Evolutionary conservation across 2,329 filamentous ascomycete genomes (phyloP).

Genomic region (Lachnellula arida): DNA sequence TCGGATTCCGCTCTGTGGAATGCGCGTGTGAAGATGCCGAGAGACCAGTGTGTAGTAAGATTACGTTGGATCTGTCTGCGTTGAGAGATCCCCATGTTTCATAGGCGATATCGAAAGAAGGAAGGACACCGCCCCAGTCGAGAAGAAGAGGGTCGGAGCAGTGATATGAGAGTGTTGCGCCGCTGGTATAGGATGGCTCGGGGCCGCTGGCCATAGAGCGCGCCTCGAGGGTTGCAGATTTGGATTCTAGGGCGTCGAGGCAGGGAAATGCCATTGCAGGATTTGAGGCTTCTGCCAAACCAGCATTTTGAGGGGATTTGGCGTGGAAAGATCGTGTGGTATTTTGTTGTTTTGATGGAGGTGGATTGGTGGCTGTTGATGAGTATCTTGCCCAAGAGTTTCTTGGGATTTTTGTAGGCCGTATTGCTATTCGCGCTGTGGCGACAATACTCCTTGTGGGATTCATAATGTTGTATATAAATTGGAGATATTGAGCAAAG

Average conservation of each 20-base stretch:
- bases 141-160: slow-evolving; percentile 71
- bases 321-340: slow-evolving; percentile 20
- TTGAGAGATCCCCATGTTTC: slow-evolving; percentile 89
- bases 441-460: slow-evolving; percentile 20
- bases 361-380: slow-evolving; percentile 8
- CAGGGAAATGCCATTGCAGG: slow-evolving; percentile 87
- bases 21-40: slow-evolving; percentile 97
- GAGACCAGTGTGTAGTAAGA: slow-evolving; percentile 87
- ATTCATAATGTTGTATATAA: slow-evolving; percentile 21
- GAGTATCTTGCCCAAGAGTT: slow-evolving; percentile 17
- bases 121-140: slow-evolving; percentile 92
- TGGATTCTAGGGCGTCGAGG: slow-evolving; percentile 76
- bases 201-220: slow-evolving; percentile 70
- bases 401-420: slow-evolving; percentile 7
- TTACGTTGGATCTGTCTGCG: slow-evolving; percentile 75
- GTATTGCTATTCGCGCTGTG: slow-evolving; percentile 18
- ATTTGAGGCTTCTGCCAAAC: slow-evolving; percentile 54
- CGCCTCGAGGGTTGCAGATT: slow-evolving; percentile 67
- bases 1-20: slow-evolving; percentile 79
- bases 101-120: slow-evolving; percentile 85
- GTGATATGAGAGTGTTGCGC: slow-evolving; percentile 73
- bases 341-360: slow-evolving; percentile 12
- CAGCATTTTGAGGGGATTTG: slow-evolving; percentile 16
- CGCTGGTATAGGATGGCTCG: slow-evolving; percentile 90
- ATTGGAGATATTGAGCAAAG: not conserved